Evolutionary conservation across 1,284 basidiomycete genomes (phyloP).

Genomic region (Rugosomyces carneus): DNA sequence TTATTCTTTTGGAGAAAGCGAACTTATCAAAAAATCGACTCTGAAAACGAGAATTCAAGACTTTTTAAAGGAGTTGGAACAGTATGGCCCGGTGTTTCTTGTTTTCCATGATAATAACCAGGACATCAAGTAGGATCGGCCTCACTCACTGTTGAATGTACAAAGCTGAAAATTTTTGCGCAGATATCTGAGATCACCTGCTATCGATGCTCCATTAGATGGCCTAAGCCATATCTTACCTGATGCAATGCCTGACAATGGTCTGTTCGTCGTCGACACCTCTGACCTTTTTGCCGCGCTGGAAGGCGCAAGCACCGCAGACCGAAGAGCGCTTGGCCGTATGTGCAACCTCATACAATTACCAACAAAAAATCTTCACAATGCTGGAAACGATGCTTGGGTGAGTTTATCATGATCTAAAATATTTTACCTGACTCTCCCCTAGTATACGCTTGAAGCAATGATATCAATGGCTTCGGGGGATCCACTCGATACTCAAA

Average conservation of each 20-base stretch:
- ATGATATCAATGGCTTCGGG: conserved; percentile 64
- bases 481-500: conserved; percentile 62
- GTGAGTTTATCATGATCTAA: conserved; percentile 29
- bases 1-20: conserved; percentile 61
- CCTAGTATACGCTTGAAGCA: conserved; percentile 62
- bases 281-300: conserved; percentile 65
- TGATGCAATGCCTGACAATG: conserved; percentile 41
- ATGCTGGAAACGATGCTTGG: conserved; percentile 82
- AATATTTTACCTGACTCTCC: not conserved
- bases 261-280: conserved; percentile 68
- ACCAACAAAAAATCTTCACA: conserved; percentile 56
- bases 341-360: conserved; percentile 59
- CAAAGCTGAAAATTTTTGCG: not conserved
- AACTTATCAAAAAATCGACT: conserved; percentile 40
- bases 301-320: conserved; percentile 48
- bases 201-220: conserved; percentile 46
- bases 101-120: conserved; percentile 73
- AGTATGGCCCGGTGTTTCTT: conserved; percentile 62
- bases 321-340: conserved; percentile 50
- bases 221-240: conserved; percentile 53
- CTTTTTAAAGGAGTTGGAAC: conserved; percentile 38
- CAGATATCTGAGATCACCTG: conserved; percentile 48
- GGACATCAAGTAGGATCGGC: conserved; percentile 57
- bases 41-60: conserved; percentile 50
- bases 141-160: not conserved